Evolutionary conservation across 2,329 filamentous ascomycete species (phyloP).

Genomic region (Aureobasidium lini): DNA sequence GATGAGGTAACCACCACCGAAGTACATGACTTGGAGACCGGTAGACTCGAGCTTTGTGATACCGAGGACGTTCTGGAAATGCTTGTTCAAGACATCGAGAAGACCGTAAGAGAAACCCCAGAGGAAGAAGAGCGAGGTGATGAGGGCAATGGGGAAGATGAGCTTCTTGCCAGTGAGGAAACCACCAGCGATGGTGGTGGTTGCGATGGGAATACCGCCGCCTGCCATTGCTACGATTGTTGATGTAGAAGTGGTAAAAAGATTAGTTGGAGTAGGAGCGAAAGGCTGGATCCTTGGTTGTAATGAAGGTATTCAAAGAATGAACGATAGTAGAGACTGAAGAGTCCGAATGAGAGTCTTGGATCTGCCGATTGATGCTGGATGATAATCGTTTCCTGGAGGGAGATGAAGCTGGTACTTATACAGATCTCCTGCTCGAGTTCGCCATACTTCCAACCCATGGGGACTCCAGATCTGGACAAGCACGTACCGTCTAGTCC

Average conservation of each 20-base stretch:
- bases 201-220: conserved; percentile 31
- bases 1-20: conserved; percentile 35
- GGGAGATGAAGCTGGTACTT: conserved; percentile 3
- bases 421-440: neutral
- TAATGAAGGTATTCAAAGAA: conserved; percentile 7
- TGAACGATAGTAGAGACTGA: conserved; percentile 3
- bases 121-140: conserved; percentile 43
- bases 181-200: conserved; percentile 31
- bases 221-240: conserved; percentile 32
- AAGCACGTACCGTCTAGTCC: conserved; percentile 7
- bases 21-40: conserved; percentile 37
- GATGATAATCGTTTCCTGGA: neutral
- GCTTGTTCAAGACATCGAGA: conserved; percentile 31
- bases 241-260: neutral
- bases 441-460: neutral
- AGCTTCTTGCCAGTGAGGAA: conserved; percentile 39
- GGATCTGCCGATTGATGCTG: conserved; percentile 11
- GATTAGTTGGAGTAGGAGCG: neutral
- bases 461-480: conserved; percentile 13
- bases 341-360: conserved; percentile 12
- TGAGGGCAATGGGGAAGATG: conserved; percentile 41
- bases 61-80: conserved; percentile 29
- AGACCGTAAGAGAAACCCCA: conserved; percentile 33
- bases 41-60: conserved; percentile 36
- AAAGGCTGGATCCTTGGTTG: conserved; percentile 5